These are phyloP conservation scores for Diplosphaera chodatii DNA, from an alignment of 139 green algal genomes.

Conservation along the genomic window DNA sequence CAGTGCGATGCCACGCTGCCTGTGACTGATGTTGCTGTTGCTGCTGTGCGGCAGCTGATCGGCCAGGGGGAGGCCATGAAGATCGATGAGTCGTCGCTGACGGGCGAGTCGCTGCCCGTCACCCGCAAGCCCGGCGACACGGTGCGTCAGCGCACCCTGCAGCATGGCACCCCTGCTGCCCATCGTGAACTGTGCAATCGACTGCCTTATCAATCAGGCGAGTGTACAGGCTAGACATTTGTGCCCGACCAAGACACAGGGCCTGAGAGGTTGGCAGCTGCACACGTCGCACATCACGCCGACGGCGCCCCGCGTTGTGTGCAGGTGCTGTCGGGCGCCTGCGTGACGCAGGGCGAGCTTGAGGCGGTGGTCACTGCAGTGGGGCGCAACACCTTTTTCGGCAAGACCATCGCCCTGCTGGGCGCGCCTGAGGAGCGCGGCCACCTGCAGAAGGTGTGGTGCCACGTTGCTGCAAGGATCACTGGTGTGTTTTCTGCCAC, in stretches of 20 bases:
- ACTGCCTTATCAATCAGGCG: too few species aligned
- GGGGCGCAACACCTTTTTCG: constrained; percentile 43
- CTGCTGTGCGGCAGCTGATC: constrained; percentile 15
- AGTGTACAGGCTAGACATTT: too few species aligned
- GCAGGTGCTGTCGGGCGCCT: constrained; percentile 35
- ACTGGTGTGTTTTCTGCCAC: too few species aligned
- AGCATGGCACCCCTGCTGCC: too few species aligned
- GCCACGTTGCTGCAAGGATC: too few species aligned
- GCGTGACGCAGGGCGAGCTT: constrained; percentile 38
- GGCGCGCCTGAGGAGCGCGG: constrained; percentile 11
- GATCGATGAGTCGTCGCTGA: constrained; percentile 29
- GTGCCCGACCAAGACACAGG: too few species aligned
- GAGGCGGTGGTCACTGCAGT: constrained; percentile 29
- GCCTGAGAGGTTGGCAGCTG: too few species aligned
- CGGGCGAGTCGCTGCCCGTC: constrained; percentile 30
- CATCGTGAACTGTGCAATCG: too few species aligned
- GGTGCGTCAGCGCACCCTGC: constrained; percentile 1
- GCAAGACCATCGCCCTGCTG: constrained; percentile 36
- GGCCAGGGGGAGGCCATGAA: constrained; percentile 23
- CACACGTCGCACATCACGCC: too few species aligned
- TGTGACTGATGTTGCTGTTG: too few species aligned
- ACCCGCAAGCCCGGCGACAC: constrained; percentile 15
- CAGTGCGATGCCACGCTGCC: too few species aligned
- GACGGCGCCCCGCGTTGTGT: too few species aligned
- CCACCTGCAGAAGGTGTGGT: constrained; percentile 53